These are phyloP conservation scores for Apiospora malaysiana DNA, from an alignment of 2,329 filamentous ascomycete species.

Conservation along the genomic window DNA sequence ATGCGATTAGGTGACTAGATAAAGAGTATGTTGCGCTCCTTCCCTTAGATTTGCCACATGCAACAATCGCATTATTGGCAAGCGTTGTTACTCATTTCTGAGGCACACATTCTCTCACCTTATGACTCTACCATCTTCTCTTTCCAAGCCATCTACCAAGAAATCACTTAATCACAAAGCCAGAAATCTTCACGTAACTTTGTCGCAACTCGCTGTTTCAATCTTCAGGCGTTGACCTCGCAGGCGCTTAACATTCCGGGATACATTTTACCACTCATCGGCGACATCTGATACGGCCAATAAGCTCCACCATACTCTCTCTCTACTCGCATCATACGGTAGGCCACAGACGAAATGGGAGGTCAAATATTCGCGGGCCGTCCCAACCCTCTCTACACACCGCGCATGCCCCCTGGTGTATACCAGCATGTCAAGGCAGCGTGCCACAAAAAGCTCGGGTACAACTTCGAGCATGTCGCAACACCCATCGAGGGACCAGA, in stretches of 20 bases:
- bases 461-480: constrained; percentile 60
- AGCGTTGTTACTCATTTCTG: not conserved
- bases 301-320: not conserved
- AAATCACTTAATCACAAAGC: not conserved
- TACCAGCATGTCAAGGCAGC: constrained; percentile 59
- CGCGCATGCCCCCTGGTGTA: constrained; percentile 65
- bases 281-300: too few relatives aligned
- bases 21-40: not conserved
- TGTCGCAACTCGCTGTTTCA: not conserved
- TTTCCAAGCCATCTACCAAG: not conserved
- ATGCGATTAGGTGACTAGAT: not conserved
- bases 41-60: not conserved
- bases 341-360: constrained; percentile 61
- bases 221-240: not conserved
- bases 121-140: not conserved
- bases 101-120: not conserved
- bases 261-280: not conserved
- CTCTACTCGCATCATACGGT: too few relatives aligned
- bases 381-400: constrained; percentile 58
- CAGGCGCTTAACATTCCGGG: not conserved
- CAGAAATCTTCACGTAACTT: not conserved
- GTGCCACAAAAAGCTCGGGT: constrained; percentile 52
- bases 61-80: not conserved
- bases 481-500: constrained; percentile 71
- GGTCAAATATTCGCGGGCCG: constrained; percentile 63